Evolutionary conservation across 768 basidiomycete genomes (phyloP), one percentile per base, ranked within the genome.

Genomic region (Mycena belliarum): DNA sequence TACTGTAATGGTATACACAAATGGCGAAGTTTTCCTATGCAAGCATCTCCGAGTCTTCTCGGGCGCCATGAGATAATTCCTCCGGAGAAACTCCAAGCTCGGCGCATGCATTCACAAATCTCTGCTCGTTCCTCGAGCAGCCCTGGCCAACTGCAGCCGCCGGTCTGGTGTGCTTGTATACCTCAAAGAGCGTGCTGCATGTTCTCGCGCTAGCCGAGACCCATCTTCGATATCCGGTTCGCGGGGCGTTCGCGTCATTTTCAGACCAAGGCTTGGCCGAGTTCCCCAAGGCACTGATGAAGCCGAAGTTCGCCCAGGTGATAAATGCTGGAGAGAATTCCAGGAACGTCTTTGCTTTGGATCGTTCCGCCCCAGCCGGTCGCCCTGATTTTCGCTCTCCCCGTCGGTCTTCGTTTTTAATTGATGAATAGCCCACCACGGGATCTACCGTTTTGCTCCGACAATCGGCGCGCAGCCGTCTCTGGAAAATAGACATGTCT

Each of bases 361-460:
- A 26, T 51, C 20, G 49, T 50, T 60, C 59, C 59, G 59, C n/a
- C 28, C 53, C 47, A 8, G 37, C 23, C 59, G 59, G 52, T 55
- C 28, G 40, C 21, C 40, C 26, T 8, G 26, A 26, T 26, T 33
- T 26, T 40, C 37, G 33, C 29, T 35, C 43, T 44, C 20, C 14
- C 28, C 29, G 5, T 3, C 11, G 2, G 6, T 29, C 14, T 28
- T 46, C 9, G 26, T 35, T 15, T 14, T 35, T 35, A 35, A 10
- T 32, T 35, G 33, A 35, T 35, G 33, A 32, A 33, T 20, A 23
- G 24, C 7, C 26, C 20, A 15, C 4, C n/a, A 12, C 47, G 49
- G 24, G 23, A 38, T 47, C 20, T 32, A 8, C 15, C 28, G 25
- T 41, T 41, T 42, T 49, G 45, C 43, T 50, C 50, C 41, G 29